Evolutionary conservation across 1,284 basidiomycete genomes (phyloP), one percentile per base, ranked within the genome.

Genomic region (Tylopilus sp.): DNA sequence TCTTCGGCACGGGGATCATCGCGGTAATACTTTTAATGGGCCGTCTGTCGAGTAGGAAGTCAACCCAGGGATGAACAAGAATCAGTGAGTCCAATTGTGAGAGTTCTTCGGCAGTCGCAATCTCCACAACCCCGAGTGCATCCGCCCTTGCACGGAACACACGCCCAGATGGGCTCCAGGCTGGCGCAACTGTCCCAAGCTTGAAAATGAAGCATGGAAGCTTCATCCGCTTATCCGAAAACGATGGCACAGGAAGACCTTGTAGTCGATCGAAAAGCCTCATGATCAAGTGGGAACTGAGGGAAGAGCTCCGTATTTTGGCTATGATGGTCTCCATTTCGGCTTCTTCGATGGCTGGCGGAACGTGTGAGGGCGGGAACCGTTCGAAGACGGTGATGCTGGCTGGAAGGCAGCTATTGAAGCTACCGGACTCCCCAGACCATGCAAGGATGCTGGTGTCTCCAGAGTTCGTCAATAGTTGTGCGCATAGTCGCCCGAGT

Each of bases 61-160:
- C 45, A 7, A 47, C 31, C 46, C 46, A 48, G 6, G 46, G 36
- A n/a, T 48, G 46, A 19, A 48, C 36, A n/a, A 42, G 36, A n/a
- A 22, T 31, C 14, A 41, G 17, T 6, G 51, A 45, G 25, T 31
- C 32, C 11, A 17, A 22, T 37, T 17, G 39, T 5, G 53, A 36
- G 14, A 37, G 39, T 4, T 48, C 39, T 28, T 55, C 31, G 1
- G 26, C 5, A 17, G 33, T 36, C 22, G 3, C 17, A 6, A 52
- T 50, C 28, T 50, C 40, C 13, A 52, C 40, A 25, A 35, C 8
- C 15, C 40, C 46, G 19, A 52, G 40, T 1, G 28, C 26, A 8
- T 25, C 26, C 9, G 46, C 5, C 26, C 7, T 42, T 3, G 51
- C 45, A 7, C 33, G 26, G 20, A 50, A 50, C 22, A 50, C 24